Base-by-base conservation (phyloP, 2,329 filamentous ascomycete species). In the Paracoccidioides brasiliensis region DNA sequence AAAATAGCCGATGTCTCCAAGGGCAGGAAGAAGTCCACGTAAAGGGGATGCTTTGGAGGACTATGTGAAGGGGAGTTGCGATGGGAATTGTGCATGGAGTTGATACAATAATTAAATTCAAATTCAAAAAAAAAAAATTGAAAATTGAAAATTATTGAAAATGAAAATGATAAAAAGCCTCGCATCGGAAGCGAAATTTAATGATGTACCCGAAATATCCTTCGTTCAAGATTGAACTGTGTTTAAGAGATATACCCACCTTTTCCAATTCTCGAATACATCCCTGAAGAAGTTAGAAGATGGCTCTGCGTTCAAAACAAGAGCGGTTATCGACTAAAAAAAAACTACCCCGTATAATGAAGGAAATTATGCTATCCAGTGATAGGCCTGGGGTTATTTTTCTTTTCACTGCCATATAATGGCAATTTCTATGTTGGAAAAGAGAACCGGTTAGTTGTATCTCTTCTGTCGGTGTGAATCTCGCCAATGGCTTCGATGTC, bases 1-100 rank as follows among this genome's bases (percentile, higher is more conserved):
- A 72, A 73, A 67, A 71, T 73, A 54, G 69, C 68, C 60, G 71
- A 74, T 60, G 71, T 74, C 61, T 67, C 70, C 67, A 73, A 73
- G 66, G 70, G 70, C 61, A 72, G 70, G 69, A 73, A 73, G 70
- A 73, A 73, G 71, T 64, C 70, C 37, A 33, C 42, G 42, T 55
- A 52, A 15, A 46, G 15, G 35, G 45, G 15, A 45, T 37, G 33
- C 33, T 38, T 50, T 35, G 22, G 15, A 12, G 53, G 54, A 33
- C 45, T 52, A 14, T 30, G 28, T 56, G 42, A 56, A 28, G 41
- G 49, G 49, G 35, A 15, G 42, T 22, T 8, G 28, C 44, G 30
- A 14, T 45, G 5, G 33, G 33, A 2, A 22, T 22, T 22, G 41
- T 48, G 45, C 7, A 28, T n/a, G 44, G 49, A 22, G 14, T 37